phyloP scores from a whole-genome alignment of 2,329 filamentous ascomycete species.

The Paracamarosporium sp. region DNA sequence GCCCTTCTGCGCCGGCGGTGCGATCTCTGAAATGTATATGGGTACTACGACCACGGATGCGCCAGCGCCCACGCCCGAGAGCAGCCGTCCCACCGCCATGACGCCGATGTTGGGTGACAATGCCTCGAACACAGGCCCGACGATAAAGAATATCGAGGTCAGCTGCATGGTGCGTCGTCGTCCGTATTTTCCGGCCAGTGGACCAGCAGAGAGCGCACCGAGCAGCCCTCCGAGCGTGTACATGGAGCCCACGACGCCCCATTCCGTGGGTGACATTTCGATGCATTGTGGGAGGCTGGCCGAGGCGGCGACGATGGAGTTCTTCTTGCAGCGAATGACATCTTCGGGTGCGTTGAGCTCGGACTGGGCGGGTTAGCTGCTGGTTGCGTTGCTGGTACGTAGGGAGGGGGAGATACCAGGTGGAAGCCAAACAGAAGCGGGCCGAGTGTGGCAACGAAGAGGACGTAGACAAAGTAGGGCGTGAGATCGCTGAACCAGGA shows the following conservation, averaged over 20 bases:
- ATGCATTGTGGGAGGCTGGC: conserved; percentile 76
- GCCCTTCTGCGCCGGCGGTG: conserved; percentile 72
- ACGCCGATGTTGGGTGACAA: conserved; percentile 70
- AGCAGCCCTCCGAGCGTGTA: conserved; percentile 89
- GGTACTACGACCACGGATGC: conserved; percentile 92
- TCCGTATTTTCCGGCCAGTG: conserved; percentile 78
- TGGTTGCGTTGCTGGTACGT: neutral
- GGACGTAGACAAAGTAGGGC: conserved; percentile 76
- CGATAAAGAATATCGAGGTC: conserved; percentile 77
- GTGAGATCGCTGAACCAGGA: conserved; percentile 63
- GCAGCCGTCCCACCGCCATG: conserved; percentile 75
- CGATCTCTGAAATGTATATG: conserved; percentile 91
- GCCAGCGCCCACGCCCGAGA: conserved; percentile 85
- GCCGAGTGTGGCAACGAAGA: conserved; percentile 80
- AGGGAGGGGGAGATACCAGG: conserved; percentile 63
- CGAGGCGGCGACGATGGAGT: conserved; percentile 53
- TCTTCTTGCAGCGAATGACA: conserved; percentile 84
- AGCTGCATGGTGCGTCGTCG: conserved; percentile 77
- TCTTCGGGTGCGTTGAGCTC: conserved; percentile 95
- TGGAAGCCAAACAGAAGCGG: conserved; percentile 96
- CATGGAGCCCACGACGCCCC: conserved; percentile 86
- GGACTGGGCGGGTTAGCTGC: conserved; percentile 62
- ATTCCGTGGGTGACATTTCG: conserved; percentile 80
- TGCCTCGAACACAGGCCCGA: conserved; percentile 79
- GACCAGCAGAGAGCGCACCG: conserved; percentile 81